Percentiles rank a stretch among this genome's conserved stretches.
These are phyloP conservation scores for Pestalotiopsis fici DNA, from an alignment of 2,329 filamentous ascomycete genomes.

Conservation along the genomic window DNA sequence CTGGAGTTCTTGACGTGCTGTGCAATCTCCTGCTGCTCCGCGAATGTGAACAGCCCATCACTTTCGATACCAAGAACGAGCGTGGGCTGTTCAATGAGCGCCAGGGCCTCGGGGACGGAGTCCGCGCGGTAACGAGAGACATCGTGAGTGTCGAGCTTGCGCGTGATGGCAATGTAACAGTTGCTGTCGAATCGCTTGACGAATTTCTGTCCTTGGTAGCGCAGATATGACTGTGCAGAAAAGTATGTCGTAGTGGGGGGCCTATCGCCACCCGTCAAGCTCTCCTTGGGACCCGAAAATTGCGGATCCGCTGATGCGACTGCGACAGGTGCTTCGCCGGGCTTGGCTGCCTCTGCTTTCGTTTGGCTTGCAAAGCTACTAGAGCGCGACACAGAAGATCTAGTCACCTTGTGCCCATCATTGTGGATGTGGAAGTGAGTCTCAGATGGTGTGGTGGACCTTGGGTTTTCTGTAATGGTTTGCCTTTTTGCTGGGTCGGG, in stretches of 20 bases:
- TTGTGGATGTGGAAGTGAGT: conserved; percentile 83
- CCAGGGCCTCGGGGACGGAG: conserved; percentile 73
- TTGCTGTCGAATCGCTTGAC: conserved; percentile 97
- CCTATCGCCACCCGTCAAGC: conserved; percentile 51
- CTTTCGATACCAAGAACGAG: conserved; percentile 93
- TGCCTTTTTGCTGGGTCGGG: conserved; percentile 83
- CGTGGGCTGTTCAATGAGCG: conserved; percentile 82
- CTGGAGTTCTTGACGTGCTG: conserved; percentile 75
- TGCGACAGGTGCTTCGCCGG: conserved; percentile 30
- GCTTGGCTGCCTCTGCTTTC: conserved; percentile 26
- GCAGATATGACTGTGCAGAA: conserved; percentile 94
- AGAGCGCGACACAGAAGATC: conserved; percentile 49
- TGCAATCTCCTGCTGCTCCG: conserved; percentile 92
- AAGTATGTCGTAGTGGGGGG: conserved; percentile 80
- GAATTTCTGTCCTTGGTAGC: conserved; percentile 96
- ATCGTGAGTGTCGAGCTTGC: conserved; percentile 97
- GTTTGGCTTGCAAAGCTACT: conserved; percentile 35
- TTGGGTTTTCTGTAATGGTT: conserved; percentile 72
- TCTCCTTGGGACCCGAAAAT: conserved; percentile 65
- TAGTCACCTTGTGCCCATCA: conserved; percentile 71
- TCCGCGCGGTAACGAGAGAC: conserved; percentile 76
- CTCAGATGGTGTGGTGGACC: conserved; percentile 64
- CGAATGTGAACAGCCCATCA: conserved; percentile 95
- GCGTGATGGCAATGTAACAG: conserved; percentile 98
- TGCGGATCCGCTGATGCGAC: conserved; percentile 57